Base-by-base conservation (phyloP, 2,329 filamentous ascomycete genomes). In the Lasiodiplodia gonubiensis region DNA sequence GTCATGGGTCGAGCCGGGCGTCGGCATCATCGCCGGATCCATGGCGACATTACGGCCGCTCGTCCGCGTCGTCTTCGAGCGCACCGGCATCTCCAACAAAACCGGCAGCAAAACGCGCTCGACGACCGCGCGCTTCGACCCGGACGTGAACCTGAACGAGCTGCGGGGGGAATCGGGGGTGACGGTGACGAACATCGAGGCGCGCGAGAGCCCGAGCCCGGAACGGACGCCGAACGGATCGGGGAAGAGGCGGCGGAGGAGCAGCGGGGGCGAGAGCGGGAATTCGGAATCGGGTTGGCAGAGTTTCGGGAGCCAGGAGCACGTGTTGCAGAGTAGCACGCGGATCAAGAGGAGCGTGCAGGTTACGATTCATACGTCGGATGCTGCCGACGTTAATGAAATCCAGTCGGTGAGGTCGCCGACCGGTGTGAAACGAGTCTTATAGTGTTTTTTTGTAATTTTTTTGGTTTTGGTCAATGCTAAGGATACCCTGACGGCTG, bases 41-140 rank as follows among this genome's bases (percentile, higher is more conserved):
- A 78, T 85, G 11, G 83, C 83, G 3, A 84, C 82, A 1, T 76
- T 85, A 2, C 80, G 82, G 1, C 84, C 84, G 0, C 77, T 86
- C 0, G 76, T 86, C 52, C 81, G 76, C 30, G 67, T 67, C 49
- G 67, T 72, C 14, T 53, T 75, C 14, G 72, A 70, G 70, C 69
- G 67, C 3, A 59, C 75, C 14, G 71, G 73, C 8, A 64, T 74
- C 3, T 66, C 42, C n/a, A 63, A 63, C n/a, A 63, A 63, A n/a
- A 35, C 39, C 1, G n/a, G n/a, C 39, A 49, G 39, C 6, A 51
- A 27, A 14, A 51, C 57, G 2, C 39, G 39, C 2, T 49, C 46
- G 6, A 37, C 4, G 12, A 25, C 27, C 6, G 46, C 59, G 18
- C 59, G 59, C n/a, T 63, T 18, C 59, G 59, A 51, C n/a, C 59